These are phyloP conservation scores for Trichoderma pleuroti DNA, from an alignment of 2,329 filamentous ascomycete genomes.

Conservation along the genomic window DNA sequence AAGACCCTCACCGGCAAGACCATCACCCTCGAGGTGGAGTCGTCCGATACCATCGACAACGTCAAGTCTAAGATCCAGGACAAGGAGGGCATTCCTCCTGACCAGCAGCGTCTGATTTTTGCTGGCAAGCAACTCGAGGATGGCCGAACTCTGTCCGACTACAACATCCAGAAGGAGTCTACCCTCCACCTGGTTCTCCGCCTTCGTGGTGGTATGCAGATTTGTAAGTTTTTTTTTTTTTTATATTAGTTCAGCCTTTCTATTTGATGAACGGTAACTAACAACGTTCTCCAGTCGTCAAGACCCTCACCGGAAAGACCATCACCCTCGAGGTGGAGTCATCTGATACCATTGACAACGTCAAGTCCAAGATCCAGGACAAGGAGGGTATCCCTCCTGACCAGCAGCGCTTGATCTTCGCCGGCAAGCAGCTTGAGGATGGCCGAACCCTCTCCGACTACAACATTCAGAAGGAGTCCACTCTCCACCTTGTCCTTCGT, in stretches of 20 bases:
- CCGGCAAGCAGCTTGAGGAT: constrained; percentile 90
- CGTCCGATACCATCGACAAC: constrained; percentile 91
- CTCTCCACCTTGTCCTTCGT: constrained; percentile 75
- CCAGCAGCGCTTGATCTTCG: constrained; percentile 90
- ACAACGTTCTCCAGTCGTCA: constrained; percentile 52
- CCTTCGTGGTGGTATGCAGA: constrained; percentile 63
- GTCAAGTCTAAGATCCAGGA: constrained; percentile 98
- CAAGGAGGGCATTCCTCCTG: constrained; percentile 95
- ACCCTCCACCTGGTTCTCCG: constrained; percentile 74
- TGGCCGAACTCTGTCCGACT: constrained; percentile 58
- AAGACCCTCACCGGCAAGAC: constrained; percentile 83
- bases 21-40: constrained; percentile 67
- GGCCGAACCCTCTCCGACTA: constrained; percentile 89
- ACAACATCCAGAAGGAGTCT: constrained; percentile 60
- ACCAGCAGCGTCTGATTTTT: constrained; percentile 95
- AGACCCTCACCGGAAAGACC: constrained; percentile 86
- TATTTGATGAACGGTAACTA: constrained; percentile 13
- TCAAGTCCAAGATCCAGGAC: constrained; percentile 90
- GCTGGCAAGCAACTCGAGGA: constrained; percentile 97
- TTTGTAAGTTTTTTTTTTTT: constrained; percentile 57
- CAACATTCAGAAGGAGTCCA: constrained; percentile 93
- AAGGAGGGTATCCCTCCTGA: constrained; percentile 93
- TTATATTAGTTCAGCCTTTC: neutral
- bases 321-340: constrained; percentile 90
- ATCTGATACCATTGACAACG: constrained; percentile 88